phyloP scores from a whole-genome alignment of 225 moss, liverwort and hornwort genomes.

The Pseudoscleropodium purum region DNA sequence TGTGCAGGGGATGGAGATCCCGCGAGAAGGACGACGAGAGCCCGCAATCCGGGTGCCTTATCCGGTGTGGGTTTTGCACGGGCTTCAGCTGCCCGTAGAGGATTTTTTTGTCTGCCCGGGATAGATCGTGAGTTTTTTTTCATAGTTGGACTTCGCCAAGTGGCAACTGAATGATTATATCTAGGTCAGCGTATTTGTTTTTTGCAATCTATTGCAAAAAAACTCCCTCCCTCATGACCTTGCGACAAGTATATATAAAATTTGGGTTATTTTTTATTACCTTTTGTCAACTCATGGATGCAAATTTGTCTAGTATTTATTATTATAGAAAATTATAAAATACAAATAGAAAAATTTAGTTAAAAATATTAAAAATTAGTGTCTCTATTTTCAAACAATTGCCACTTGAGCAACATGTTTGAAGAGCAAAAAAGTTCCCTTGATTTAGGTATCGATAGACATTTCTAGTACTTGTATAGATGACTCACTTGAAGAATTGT shows the following conservation, averaged over 20 bases:
- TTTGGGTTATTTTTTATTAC: neutral
- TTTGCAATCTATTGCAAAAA: neutral
- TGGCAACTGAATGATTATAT: neutral
- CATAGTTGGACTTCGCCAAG: neutral
- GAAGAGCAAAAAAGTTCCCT: rapidly evolving
- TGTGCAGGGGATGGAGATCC: neutral
- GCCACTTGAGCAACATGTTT: rapidly evolving
- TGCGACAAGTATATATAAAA: neutral
- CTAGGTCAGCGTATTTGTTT: neutral
- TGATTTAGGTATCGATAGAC: rapidly evolving
- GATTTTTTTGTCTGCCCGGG: neutral
- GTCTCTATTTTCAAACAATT: neutral
- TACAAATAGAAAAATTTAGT: neutral
- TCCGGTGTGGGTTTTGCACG: conserved; percentile 3
- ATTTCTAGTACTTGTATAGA: rapidly evolving
- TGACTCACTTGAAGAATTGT: rapidly evolving
- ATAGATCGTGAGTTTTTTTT: neutral
- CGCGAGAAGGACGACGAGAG: neutral
- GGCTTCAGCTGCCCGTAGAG: neutral
- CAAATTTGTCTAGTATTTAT: rapidly evolving
- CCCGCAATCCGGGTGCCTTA: conserved; percentile 12
- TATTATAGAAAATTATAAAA: neutral
- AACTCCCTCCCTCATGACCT: neutral
- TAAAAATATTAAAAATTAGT: neutral
- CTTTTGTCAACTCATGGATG: neutral